phyloP scores from a whole-genome alignment of 2,329 filamentous ascomycete genomes.

The Penicillium concentricum region DNA sequence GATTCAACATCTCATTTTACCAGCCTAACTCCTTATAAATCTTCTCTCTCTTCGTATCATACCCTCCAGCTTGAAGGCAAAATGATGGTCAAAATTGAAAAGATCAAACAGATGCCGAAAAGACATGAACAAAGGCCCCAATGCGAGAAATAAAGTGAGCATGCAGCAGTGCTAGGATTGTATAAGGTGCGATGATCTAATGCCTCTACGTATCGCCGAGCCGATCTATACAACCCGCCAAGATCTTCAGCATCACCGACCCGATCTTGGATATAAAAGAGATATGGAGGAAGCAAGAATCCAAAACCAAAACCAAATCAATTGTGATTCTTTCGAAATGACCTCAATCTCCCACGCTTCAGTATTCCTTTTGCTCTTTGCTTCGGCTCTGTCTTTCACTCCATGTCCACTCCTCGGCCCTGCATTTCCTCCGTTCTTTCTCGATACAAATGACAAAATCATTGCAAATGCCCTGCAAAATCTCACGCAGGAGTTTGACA shows the following conservation, averaged over 20 bases:
- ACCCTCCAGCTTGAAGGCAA: neutral
- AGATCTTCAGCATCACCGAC: neutral
- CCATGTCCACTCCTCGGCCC: neutral
- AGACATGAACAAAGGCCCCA: neutral
- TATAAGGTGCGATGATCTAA: neutral
- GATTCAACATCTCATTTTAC: too few species aligned
- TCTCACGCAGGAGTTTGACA: neutral
- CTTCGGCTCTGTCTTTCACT: neutral
- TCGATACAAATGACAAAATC: neutral
- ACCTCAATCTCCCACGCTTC: neutral
- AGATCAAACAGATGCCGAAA: neutral
- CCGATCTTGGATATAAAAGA: neutral
- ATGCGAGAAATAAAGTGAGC: neutral
- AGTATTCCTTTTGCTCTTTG: neutral
- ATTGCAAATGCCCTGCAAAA: neutral
- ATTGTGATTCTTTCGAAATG: neutral
- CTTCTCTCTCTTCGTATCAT: neutral
- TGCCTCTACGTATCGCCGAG: neutral
- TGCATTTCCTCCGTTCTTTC: neutral
- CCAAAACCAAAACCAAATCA: neutral
- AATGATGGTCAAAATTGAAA: neutral
- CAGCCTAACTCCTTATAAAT: neutral
- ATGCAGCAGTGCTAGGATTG: neutral
- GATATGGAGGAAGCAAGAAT: neutral
- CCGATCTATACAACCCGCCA: neutral